Evolutionary conservation across 169 alveolate species (phyloP), one percentile per base, ranked within the genome.

Genomic region (Babesia ovata): DNA sequence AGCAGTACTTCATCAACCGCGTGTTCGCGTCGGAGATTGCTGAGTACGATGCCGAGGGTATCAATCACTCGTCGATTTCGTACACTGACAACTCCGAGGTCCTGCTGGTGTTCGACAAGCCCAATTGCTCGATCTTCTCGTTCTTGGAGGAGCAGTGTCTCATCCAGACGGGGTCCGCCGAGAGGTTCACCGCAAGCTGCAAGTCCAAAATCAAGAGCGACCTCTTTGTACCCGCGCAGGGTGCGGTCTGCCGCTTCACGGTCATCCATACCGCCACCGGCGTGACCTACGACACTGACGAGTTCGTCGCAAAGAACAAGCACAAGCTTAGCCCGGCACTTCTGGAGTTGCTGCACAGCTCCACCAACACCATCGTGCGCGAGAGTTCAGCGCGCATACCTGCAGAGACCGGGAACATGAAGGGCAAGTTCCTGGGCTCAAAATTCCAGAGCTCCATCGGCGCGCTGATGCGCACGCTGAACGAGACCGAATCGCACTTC

Each of bases 11-110:
- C 83, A 96, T 96, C 36, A 88, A 92, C 61, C 93, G 95, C 44
- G 95, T 94, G n/a, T 95, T 96, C 74, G 95, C 94, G 69, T 94
- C 96, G 63, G 98, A 95, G 62, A 86, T 95, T 62, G 81, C 93
- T 39, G 95, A 93, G 87, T 88, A 94, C 61, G 88, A 82, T 45
- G 86, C 63, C 16, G 86, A 83, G 70, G 84, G 84, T 11, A 75
- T 83, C 33, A 83, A 83, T 66, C 70, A 50, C 21, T 67, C 85
- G 33, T 74, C 78, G 24, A 78, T 90, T 13, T 56, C 36, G 12
- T 90, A 84, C 71, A 83, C 85, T 46, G 94, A 90, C 70, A 90
- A 90, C 49, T 86, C 92, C 39, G 78, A 60, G 70, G 89, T 90
- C 26, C 84, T 90, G 29, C 73, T 63, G 4, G 72, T 90, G 7